Base-by-base conservation (phyloP, 2,329 filamentous ascomycete species). In the Leptographium radiaticola region DNA sequence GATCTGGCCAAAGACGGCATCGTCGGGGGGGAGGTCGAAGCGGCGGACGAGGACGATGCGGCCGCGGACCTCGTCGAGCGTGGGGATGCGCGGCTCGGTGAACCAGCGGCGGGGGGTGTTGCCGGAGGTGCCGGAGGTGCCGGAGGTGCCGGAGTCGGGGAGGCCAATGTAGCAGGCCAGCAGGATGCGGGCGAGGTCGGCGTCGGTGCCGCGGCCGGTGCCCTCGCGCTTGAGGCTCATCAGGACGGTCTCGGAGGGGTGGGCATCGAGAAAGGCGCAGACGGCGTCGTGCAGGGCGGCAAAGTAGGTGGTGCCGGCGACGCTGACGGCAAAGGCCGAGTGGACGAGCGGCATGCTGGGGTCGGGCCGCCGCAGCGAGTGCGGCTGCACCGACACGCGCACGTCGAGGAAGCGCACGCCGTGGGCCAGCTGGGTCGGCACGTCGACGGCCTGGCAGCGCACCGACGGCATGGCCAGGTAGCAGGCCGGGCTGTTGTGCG, bases 341-440 rank as follows among this genome's bases (percentile, higher is more conserved):
- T 98, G 93, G 6, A 97, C 91, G 34, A 98, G 86, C 53, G 83
- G 73, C 16, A 97, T 76, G 43, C 80, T 76, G 39, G 56, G 54
- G 64, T 88, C 81, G 59, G 80, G 79, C 57, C 75, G 55, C 7
- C 54, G 53, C 36, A 52, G 49, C 34, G 34, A 12, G 7, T 10
- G 13, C 18, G 45, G 16, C 8, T 63, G 70, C 53, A 71, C 73
- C 39, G 70, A 74, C 53, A 96, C 86, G 51, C 93, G 83, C 58
- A 98, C 80, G 66, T 98, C 93, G 60, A 98, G 83, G 74, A 96
- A 97, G 51, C 93, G 88, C 47, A 97, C 86, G 33, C 93, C 93
- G 65, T 95, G 91, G 54, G 83, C 75, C 33, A 98, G 80, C 69
- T 98, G 93, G 52, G 84, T 80, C 49, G 75, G 74, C 6, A 94